Evolutionary conservation across 306 rosid genomes (phyloP).

Genomic region (Styphnolobium japonicum): DNA sequence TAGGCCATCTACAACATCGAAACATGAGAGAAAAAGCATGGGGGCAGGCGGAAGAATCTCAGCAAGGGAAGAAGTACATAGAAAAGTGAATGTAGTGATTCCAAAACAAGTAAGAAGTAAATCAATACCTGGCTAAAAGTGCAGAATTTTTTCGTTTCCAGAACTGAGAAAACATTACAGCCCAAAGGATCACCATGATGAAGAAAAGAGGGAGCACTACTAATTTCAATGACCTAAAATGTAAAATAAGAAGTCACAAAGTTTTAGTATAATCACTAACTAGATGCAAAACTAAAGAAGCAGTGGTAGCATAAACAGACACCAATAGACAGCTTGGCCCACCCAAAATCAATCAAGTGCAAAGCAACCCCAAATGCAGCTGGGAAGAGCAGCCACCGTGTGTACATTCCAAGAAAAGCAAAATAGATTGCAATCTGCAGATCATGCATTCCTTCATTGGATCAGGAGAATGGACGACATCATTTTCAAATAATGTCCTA

Average conservation of each 20-base stretch:
- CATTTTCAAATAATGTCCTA: not conserved
- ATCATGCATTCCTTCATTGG: slow-evolving; percentile 21
- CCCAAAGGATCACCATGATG: slow-evolving; percentile 75
- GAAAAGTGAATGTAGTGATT: not conserved
- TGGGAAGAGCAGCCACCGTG: slow-evolving; percentile 84
- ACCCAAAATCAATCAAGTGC: slow-evolving; percentile 83
- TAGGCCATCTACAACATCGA: slow-evolving; percentile 70
- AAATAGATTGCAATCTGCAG: slow-evolving; percentile 89
- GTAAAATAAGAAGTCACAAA: slow-evolving; percentile 14
- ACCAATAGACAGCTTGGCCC: slow-evolving; percentile 27
- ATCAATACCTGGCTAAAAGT: slow-evolving; percentile 74
- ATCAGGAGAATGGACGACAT: slow-evolving; percentile 24
- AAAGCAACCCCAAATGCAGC: slow-evolving; percentile 74
- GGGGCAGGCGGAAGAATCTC: not conserved
- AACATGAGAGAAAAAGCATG: slow-evolving; percentile 5
- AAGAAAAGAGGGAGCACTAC: slow-evolving; percentile 79
- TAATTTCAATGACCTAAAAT: slow-evolving; percentile 67
- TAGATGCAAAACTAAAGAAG: slow-evolving; percentile 18
- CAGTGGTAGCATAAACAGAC: not conserved
- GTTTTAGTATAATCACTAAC: slow-evolving; percentile 1
- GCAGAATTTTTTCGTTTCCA: slow-evolving; percentile 96
- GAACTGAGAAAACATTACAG: slow-evolving; percentile 87
- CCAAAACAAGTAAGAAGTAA: not conserved
- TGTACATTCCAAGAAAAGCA: slow-evolving; percentile 97
- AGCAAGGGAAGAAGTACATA: not conserved